Percentiles rank a stretch among this genome's conserved stretches.
phyloP scores from a whole-genome alignment of 2,329 filamentous ascomycete genomes.

The Penicillium fuscoglaucum region DNA sequence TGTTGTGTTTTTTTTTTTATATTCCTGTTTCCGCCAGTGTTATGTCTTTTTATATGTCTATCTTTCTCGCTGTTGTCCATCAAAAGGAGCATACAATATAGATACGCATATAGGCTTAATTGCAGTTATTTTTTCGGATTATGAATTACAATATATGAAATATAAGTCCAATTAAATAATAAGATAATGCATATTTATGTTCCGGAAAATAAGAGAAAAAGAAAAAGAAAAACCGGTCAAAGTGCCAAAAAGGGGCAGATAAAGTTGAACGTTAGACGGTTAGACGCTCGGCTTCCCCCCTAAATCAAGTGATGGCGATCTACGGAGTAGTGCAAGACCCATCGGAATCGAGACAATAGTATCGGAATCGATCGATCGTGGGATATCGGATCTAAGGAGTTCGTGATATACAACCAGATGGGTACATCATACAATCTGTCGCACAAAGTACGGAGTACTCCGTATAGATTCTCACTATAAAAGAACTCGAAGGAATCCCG shows the following conservation, averaged over 20 bases:
- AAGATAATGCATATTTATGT: too few relatives aligned
- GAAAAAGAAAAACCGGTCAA: background rate
- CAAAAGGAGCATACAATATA: background rate
- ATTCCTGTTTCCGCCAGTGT: too few relatives aligned
- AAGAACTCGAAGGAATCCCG: background rate
- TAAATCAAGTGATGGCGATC: slow-evolving; percentile 16
- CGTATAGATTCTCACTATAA: too few relatives aligned
- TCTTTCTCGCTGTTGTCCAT: background rate
- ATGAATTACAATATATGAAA: background rate
- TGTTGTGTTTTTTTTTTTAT: background rate
- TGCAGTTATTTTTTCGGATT: background rate
- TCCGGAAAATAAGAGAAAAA: too few relatives aligned
- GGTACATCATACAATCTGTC: background rate
- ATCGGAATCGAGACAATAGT: slow-evolving; percentile 7
- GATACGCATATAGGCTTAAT: background rate
- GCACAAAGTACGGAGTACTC: background rate
- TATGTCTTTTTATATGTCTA: background rate
- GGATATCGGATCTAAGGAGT: slow-evolving; percentile 12
- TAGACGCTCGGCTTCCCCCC: background rate
- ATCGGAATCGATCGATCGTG: slow-evolving; percentile 24
- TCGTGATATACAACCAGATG: background rate
- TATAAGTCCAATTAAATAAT: background rate
- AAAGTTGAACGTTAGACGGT: slow-evolving; percentile 1
- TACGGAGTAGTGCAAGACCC: slow-evolving; percentile 1
- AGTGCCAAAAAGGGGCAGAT: background rate